These are phyloP conservation scores for Protomyces inundatus DNA, from an alignment of 1,139 yeast genomes.

Conservation along the genomic window DNA sequence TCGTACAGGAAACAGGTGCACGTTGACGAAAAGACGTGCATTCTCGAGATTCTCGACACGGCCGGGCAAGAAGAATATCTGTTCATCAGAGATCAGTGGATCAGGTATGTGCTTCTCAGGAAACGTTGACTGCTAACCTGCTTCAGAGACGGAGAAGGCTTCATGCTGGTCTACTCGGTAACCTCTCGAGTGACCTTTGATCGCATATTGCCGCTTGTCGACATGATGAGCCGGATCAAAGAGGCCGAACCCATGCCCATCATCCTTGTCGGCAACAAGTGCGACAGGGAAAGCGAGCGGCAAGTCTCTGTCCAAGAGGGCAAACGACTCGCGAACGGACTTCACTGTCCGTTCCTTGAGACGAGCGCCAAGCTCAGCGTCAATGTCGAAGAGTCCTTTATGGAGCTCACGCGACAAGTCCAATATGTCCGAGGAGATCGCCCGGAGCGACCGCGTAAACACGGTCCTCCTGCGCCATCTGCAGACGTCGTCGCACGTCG, in stretches of 20 bases:
- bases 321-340: constrained; percentile 67
- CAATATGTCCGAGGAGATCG: not conserved
- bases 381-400: constrained; percentile 86
- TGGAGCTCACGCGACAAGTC: not conserved
- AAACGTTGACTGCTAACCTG: not conserved
- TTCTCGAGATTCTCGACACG: constrained; percentile 88
- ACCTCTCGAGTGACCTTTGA: constrained; percentile 81
- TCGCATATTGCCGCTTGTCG: constrained; percentile 73
- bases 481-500: not conserved
- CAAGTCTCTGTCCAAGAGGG: constrained; percentile 77
- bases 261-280: constrained; percentile 81
- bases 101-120: constrained; percentile 40
- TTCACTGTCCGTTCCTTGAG: constrained; percentile 71
- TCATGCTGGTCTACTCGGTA: constrained; percentile 79
- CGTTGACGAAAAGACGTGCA: constrained; percentile 86
- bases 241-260: constrained; percentile 40
- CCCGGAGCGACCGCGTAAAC: not conserved
- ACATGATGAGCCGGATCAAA: constrained; percentile 84
- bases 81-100: constrained; percentile 88
- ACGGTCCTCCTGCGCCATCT: not conserved
- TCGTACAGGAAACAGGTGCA: constrained; percentile 88
- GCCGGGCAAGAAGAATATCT: constrained; percentile 98
- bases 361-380: constrained; percentile 88
- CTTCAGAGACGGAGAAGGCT: constrained; percentile 55
- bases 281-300: constrained; percentile 66